A percentile compares a stretch with the other conserved stretches of the same genome.
Evolutionary conservation across 1,284 basidiomycete genomes (phyloP).

Genomic region (Cryptococcus sp.): DNA sequence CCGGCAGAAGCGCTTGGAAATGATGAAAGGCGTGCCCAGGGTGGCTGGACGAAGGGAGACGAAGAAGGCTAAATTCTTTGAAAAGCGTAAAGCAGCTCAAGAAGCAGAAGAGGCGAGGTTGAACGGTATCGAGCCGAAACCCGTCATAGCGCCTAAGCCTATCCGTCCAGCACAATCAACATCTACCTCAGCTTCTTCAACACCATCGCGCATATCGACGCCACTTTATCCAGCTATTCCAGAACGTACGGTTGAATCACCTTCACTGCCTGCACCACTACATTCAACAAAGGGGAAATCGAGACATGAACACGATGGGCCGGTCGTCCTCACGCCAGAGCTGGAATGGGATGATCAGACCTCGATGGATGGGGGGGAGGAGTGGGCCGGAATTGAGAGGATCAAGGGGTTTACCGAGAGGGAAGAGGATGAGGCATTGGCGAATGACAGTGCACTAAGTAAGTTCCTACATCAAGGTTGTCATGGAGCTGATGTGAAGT

Average conservation of each 20-base stretch:
- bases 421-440: slow-evolving; percentile 30
- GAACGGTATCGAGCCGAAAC: slow-evolving; percentile 6
- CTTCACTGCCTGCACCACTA: slow-evolving; percentile 24
- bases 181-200: slow-evolving; percentile 1
- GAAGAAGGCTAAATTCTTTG: slow-evolving; percentile 1
- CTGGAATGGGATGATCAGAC: slow-evolving; percentile 23
- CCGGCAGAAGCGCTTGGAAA: neutral
- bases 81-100: neutral
- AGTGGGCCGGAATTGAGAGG: slow-evolving; percentile 21
- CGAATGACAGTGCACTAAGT: slow-evolving; percentile 22
- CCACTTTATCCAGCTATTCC: slow-evolving; percentile 16
- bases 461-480: slow-evolving; percentile 12
- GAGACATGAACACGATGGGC: slow-evolving; percentile 11
- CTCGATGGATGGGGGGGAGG: slow-evolving; percentile 8
- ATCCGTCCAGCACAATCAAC: slow-evolving; percentile 3
- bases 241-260: slow-evolving; percentile 4
- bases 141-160: slow-evolving; percentile 12
- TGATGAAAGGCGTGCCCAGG: neutral
- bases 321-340: slow-evolving; percentile 22
- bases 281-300: slow-evolving; percentile 17
- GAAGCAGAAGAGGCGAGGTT: neutral
- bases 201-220: slow-evolving; percentile 6
- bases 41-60: neutral
- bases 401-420: slow-evolving; percentile 34
- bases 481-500: slow-evolving; percentile 46